phyloP scores from a whole-genome alignment of 371 early-diverging fungal genomes.

The Umbelopsis sp. region DNA sequence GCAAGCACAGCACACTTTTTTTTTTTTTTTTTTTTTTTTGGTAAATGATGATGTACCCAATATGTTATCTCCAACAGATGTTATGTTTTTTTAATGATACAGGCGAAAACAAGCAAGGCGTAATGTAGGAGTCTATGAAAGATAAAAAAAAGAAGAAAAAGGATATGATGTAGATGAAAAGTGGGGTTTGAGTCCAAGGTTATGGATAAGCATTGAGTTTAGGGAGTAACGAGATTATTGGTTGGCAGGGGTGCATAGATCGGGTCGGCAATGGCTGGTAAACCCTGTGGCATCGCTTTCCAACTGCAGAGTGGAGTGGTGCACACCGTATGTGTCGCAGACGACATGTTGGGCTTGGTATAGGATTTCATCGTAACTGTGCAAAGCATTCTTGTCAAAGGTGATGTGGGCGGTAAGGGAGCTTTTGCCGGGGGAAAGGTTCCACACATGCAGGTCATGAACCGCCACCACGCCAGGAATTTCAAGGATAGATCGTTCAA shows the following conservation, averaged over 20 bases:
- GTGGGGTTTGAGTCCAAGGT: no score
- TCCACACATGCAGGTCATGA: constrained; percentile 79
- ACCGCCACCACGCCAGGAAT: constrained; percentile 66
- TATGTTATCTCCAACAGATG: no score
- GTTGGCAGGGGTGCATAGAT: constrained; percentile 35
- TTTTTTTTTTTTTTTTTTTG: no score
- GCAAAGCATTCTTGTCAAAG: constrained; percentile 25
- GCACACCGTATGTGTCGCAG: constrained; percentile 67
- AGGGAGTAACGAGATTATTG: background rate
- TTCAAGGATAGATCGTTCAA: constrained; percentile 52
- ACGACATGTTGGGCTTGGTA: constrained; percentile 63
- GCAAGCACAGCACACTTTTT: no score
- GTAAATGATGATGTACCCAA: no score
- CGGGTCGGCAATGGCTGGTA: constrained; percentile 55
- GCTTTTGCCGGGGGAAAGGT: constrained; percentile 69
- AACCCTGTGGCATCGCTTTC: constrained; percentile 54
- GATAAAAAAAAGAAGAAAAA: no score
- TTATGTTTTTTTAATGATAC: no score
- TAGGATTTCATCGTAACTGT: constrained; percentile 55
- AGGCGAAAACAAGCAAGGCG: no score
- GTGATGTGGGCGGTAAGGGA: constrained; percentile 53
- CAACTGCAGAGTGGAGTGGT: constrained; percentile 72
- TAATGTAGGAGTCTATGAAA: no score
- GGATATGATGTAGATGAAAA: no score
- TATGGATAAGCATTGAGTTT: no score